Evolutionary conservation across 2,329 filamentous ascomycete genomes (phyloP).

Genomic region (Tolypocladium ovalisporum): DNA sequence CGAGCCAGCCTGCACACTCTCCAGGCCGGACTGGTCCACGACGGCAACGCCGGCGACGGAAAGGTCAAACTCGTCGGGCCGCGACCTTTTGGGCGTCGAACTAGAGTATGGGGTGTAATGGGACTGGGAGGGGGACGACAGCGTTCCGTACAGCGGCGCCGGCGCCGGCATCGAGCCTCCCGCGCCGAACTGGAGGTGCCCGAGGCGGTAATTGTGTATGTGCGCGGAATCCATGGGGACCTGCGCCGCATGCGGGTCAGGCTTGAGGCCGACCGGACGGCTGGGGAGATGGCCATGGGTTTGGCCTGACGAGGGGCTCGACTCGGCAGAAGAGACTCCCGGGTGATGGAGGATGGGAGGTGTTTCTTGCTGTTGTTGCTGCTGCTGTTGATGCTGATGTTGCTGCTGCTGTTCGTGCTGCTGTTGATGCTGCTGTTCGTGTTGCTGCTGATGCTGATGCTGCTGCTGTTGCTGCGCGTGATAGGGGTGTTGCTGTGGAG

Average conservation of each 20-base stretch:
- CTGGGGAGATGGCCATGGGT: constrained; percentile 22
- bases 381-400: constrained; percentile 22
- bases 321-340: constrained; percentile 26
- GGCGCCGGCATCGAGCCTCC: constrained; percentile 38
- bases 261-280: constrained; percentile 23
- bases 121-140: constrained; percentile 28
- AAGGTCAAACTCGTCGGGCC: constrained; percentile 49
- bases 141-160: constrained; percentile 39
- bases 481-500: neutral
- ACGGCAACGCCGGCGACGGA: constrained; percentile 38
- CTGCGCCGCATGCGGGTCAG: constrained; percentile 32
- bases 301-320: constrained; percentile 32
- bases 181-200: constrained; percentile 40
- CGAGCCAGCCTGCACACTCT: constrained; percentile 41
- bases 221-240: constrained; percentile 46
- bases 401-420: constrained; percentile 4
- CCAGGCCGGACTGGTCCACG: constrained; percentile 43
- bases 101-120: constrained; percentile 18
- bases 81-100: constrained; percentile 36
- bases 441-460: neutral
- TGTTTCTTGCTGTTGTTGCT: neutral
- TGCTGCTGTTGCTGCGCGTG: constrained; percentile 26
- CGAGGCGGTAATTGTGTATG: constrained; percentile 40
- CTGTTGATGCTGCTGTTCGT: neutral
- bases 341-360: constrained; percentile 38